These are phyloP conservation scores for Lentinula edodes DNA, from an alignment of 768 basidiomycete genomes.

Conservation along the genomic window DNA sequence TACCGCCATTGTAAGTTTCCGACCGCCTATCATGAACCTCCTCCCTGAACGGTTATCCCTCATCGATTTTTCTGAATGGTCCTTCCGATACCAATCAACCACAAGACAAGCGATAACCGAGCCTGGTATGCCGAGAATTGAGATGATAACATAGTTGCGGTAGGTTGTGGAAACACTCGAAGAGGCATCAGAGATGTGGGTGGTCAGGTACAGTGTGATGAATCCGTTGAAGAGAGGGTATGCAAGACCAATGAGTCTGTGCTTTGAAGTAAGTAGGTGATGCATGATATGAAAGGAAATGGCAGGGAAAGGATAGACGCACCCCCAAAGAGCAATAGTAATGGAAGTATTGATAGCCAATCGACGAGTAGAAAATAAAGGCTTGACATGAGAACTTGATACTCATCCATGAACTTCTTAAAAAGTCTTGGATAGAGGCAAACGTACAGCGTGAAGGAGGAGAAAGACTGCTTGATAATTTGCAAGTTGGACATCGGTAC, in stretches of 20 bases:
- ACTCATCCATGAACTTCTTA: neutral
- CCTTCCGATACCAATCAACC: conserved; percentile 35
- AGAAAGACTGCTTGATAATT: conserved; percentile 27
- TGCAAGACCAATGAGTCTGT: conserved; percentile 44
- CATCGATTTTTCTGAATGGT: conserved; percentile 7
- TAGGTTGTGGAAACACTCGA: conserved; percentile 27
- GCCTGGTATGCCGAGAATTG: conserved; percentile 40
- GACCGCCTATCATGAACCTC: conserved; percentile 32
- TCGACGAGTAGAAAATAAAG: conserved; percentile 40
- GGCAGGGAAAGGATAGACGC: conserved; percentile 9
- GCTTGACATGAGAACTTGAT: conserved; percentile 41
- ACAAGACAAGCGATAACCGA: conserved; percentile 39
- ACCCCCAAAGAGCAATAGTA: conserved; percentile 49
- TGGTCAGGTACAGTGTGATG: conserved; percentile 41
- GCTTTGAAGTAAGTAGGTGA: conserved; percentile 11
- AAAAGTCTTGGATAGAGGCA: neutral
- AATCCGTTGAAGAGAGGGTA: conserved; percentile 51
- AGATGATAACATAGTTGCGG: conserved; percentile 46
- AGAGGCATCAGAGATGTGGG: conserved; percentile 21
- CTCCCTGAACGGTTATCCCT: too few species aligned
- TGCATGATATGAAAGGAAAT: neutral
- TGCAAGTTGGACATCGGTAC: conserved; percentile 24
- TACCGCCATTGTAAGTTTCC: conserved; percentile 39
- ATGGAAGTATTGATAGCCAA: conserved; percentile 41
- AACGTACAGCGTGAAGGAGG: conserved; percentile 34